Conservation (phyloP, 805 yeast species). For the Cyberlindnera euphorbiae region DNA sequence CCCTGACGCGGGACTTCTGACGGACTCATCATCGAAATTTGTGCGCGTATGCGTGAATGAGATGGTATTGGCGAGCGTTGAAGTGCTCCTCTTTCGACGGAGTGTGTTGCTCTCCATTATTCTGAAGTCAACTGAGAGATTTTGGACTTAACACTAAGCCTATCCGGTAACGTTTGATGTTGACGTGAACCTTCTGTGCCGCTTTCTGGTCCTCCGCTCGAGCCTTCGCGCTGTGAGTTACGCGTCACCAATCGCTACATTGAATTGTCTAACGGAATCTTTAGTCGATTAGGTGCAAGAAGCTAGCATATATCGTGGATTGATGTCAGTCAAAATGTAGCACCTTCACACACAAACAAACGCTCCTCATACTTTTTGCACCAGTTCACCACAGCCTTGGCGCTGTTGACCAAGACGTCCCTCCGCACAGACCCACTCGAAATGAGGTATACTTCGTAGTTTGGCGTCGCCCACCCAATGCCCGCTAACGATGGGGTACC, state of each 20-base stretch:
- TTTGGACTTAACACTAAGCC: too few relatives aligned
- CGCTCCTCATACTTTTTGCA: conserved; percentile 66
- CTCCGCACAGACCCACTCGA: conserved; percentile 56
- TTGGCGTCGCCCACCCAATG: conserved; percentile 51
- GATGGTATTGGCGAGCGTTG: conserved; percentile 26
- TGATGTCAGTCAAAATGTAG: conserved; percentile 48
- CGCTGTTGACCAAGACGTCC: conserved; percentile 53
- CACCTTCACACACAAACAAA: conserved; percentile 72
- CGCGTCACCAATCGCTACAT: too few relatives aligned
- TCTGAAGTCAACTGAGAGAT: too few relatives aligned
- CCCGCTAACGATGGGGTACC: conserved; percentile 30
- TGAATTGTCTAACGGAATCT: too few relatives aligned
- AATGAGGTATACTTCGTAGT: conserved; percentile 58
- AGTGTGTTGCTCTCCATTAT: conserved; percentile 3
- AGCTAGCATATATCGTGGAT: too few relatives aligned
- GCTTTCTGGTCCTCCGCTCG: too few relatives aligned
- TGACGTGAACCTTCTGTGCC: too few relatives aligned
- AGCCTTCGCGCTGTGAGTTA: too few relatives aligned
- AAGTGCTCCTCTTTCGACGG: conserved; percentile 22
- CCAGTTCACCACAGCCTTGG: conserved; percentile 69
- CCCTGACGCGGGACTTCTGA: conserved; percentile 5
- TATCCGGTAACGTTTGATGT: too few relatives aligned
- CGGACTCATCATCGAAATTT: conserved; percentile 3
- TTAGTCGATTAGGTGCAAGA: too few relatives aligned
- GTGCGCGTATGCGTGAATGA: conserved; percentile 23